Base-by-base conservation (phyloP, 768 basidiomycete species). In the Auriculariales sp. region DNA sequence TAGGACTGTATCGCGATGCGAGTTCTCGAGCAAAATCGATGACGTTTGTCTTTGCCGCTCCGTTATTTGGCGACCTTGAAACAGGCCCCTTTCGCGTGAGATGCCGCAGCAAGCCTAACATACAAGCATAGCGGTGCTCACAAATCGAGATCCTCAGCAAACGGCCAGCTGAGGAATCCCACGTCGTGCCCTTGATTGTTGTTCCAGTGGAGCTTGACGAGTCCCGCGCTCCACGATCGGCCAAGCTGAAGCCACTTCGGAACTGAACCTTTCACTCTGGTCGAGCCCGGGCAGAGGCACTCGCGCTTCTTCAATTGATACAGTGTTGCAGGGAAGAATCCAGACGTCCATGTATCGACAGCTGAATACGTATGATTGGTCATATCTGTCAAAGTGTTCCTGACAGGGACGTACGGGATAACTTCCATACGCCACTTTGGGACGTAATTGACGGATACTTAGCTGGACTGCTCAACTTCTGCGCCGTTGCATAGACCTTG, bases 101-200 rank as follows among this genome's bases (percentile, higher is more conserved):
- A n/a, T n/a, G n/a, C n/a, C n/a, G n/a, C n/a, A n/a, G n/a, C n/a
- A 29, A 36, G 28, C 15, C 19, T 34, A 36, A 17, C 29, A 7
- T 28, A n/a, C n/a, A n/a, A n/a, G n/a, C n/a, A n/a, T n/a, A n/a
- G n/a, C n/a, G n/a, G 10, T 5, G 49, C 54, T 47, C 28, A 55
- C 54, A 55, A 29, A 19, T 33, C 32, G 2, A 55, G 25, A 9
- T 85, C 83, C 47, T 77, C 70, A 39, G 75, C 66, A 57, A 83
- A 83, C 0, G 82, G 78, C 56, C 74, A 80, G 61, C 79, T 81
- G 54, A 83, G 60, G 61, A 83, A 84, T 6, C 81, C 83, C 27
- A 80, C 77, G 57, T 85, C 82, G 55, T 84, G 81, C 10, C 75
- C 78, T 28, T 79, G 67, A 15, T 61, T 66, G 47, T 71, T 75